A percentile compares a stretch with the other conserved stretches of the same genome.
These are phyloP conservation scores for Thielaviopsis ethacetica DNA, from an alignment of 2,329 filamentous ascomycete genomes.

Conservation along the genomic window DNA sequence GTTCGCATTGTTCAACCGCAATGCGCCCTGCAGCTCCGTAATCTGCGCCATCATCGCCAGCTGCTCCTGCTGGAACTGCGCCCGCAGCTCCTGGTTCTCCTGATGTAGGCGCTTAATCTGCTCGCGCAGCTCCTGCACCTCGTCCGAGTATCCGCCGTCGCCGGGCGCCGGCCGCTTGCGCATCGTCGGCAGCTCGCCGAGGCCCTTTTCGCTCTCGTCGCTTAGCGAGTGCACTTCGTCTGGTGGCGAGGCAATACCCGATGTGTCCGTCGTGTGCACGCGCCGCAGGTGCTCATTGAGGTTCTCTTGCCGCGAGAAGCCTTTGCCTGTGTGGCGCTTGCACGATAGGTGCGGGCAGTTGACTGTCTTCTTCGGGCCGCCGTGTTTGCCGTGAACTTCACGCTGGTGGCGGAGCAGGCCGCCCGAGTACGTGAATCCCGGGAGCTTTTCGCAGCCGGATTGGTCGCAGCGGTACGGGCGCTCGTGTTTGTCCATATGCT, in stretches of 20 bases:
- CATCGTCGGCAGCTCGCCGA: constrained; percentile 12
- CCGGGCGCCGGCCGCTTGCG: constrained; percentile 2
- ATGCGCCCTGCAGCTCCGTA: constrained; percentile 27
- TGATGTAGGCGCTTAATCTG: constrained; percentile 51
- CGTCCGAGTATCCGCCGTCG: constrained; percentile 18
- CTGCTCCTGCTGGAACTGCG: constrained; percentile 31
- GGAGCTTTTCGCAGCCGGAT: constrained; percentile 75
- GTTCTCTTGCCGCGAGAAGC: constrained; percentile 88
- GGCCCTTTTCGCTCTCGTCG: constrained; percentile 27
- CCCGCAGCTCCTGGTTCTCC: constrained; percentile 44
- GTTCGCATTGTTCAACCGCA: constrained; percentile 18
- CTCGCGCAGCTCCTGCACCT: constrained; percentile 40
- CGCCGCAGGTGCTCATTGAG: constrained; percentile 83
- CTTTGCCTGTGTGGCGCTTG: constrained; percentile 75
- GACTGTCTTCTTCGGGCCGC: constrained; percentile 71
- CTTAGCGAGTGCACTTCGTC: constrained; percentile 24
- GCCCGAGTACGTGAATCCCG: constrained; percentile 88
- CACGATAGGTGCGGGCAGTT: constrained; percentile 77
- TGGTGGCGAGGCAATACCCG: constrained; percentile 21
- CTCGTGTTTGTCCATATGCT: constrained; percentile 98
- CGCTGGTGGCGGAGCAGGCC: constrained; percentile 79
- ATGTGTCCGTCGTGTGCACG: constrained; percentile 63
- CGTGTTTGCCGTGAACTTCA: constrained; percentile 83
- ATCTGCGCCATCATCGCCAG: constrained; percentile 34
- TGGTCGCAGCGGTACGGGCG: constrained; percentile 76